Evolutionary conservation across 202 grass and related monocot genomes (phyloP).

Genomic region (Panicum virgatum): DNA sequence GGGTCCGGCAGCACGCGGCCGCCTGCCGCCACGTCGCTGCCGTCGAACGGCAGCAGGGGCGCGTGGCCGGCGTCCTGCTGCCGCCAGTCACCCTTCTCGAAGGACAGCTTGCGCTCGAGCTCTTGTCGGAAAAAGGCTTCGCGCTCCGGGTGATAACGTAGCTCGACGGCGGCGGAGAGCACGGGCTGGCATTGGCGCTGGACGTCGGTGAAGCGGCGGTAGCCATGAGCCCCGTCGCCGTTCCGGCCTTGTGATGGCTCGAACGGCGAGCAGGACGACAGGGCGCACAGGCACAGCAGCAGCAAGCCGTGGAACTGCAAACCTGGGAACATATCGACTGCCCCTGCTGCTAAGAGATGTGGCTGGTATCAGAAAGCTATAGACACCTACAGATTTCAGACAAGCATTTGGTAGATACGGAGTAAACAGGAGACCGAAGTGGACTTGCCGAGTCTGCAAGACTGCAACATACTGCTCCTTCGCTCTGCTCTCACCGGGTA

Average conservation of each 20-base stretch:
- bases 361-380: not conserved
- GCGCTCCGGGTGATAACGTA: not conserved
- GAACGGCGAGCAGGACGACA: too few relatives aligned
- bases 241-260: too few relatives aligned
- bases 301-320: too few relatives aligned
- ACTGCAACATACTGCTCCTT: too few relatives aligned
- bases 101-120: too few relatives aligned
- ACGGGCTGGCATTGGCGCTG: conserved; percentile 38
- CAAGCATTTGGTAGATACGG: not conserved
- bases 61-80: conserved; percentile 40
- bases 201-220: conserved; percentile 50
- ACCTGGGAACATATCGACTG: too few relatives aligned
- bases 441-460: too few relatives aligned
- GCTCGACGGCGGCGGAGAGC: conserved; percentile 36
- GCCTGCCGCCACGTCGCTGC: conserved; percentile 16
- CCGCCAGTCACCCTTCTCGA: conserved; percentile 54
- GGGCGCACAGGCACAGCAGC: too few relatives aligned
- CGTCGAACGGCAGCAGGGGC: conserved; percentile 49
- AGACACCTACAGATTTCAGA: not conserved
- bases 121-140: not conserved
- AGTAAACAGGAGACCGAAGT: not conserved
- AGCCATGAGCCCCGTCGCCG: conserved; percentile 2
- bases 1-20: not conserved
- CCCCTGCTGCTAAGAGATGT: too few relatives aligned
- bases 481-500: too few relatives aligned